phyloP scores from a whole-genome alignment of 768 basidiomycete genomes.

The Boletus rufocinnamomeus region DNA sequence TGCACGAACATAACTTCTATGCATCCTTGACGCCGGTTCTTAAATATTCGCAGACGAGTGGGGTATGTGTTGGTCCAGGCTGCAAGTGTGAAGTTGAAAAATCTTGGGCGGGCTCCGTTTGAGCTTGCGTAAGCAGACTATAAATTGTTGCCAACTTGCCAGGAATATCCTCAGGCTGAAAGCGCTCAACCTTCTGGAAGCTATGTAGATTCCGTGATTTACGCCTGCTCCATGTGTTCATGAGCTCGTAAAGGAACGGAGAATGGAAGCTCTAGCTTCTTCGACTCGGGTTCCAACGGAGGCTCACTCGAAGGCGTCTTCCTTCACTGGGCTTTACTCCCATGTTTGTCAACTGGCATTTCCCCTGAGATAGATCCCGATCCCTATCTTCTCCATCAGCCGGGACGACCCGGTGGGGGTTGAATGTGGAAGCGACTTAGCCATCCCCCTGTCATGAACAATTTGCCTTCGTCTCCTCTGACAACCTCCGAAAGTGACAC shows the following conservation, averaged over 20 bases:
- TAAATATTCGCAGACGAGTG: background rate
- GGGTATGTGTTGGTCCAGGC: background rate
- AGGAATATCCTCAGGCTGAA: background rate
- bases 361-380: background rate
- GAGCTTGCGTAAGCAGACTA: slow-evolving; percentile 8
- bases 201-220: background rate
- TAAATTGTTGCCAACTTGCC: no score
- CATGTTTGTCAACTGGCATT: background rate
- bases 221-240: background rate
- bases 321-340: background rate
- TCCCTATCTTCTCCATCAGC: background rate
- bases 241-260: background rate
- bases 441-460: background rate
- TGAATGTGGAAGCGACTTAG: background rate
- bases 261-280: background rate
- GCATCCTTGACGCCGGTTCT: slow-evolving; percentile 13
- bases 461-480: background rate
- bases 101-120: background rate
- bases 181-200: background rate
- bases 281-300: background rate
- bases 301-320: background rate
- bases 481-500: background rate
- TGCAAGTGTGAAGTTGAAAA: background rate
- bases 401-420: background rate
- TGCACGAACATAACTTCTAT: slow-evolving; percentile 23